phyloP scores from a whole-genome alignment of 2,329 filamentous ascomycete species.

The Verticillium isaacii region DNA sequence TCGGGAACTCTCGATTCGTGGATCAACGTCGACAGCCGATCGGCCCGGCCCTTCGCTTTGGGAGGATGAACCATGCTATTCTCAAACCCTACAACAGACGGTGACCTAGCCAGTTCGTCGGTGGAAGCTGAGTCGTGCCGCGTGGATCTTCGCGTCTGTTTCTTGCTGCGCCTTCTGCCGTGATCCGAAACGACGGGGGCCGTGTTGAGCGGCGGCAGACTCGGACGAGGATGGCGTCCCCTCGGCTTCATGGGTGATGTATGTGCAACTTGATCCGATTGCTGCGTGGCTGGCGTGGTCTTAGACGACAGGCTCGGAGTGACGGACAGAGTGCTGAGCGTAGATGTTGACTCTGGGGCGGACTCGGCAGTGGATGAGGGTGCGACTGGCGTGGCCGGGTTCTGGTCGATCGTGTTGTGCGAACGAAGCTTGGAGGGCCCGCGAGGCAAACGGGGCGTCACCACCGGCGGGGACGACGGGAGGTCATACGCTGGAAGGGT shows the following conservation, averaged over 20 bases:
- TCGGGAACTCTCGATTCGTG: neutral
- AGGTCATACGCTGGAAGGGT: conserved; percentile 5
- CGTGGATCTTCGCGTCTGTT: conserved; percentile 9
- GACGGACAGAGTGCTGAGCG: conserved; percentile 31
- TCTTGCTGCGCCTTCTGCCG: conserved; percentile 9
- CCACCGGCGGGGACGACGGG: conserved; percentile 18
- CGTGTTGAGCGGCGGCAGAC: neutral
- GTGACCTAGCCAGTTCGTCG: conserved; percentile 42
- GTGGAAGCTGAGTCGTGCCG: conserved; percentile 38
- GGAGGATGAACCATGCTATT: conserved; percentile 25
- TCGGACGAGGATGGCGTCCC: conserved; percentile 3
- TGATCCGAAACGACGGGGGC: conserved; percentile 8
- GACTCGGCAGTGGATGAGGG: neutral
- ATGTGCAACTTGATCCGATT: conserved; percentile 17
- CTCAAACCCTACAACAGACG: conserved; percentile 29
- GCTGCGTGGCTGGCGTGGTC: conserved; percentile 29
- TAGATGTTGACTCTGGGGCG: conserved; percentile 25
- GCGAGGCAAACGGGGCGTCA: neutral
- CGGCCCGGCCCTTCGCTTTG: conserved; percentile 15
- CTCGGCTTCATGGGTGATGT: conserved; percentile 5
- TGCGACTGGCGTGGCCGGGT: neutral
- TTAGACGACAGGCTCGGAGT: conserved; percentile 33
- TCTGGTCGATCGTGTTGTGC: neutral
- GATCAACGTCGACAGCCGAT: neutral
- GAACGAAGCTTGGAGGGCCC: neutral